Evolutionary conservation across 2,329 filamentous ascomycete genomes (phyloP).

Genomic region (Trichoderma koningiopsis): DNA sequence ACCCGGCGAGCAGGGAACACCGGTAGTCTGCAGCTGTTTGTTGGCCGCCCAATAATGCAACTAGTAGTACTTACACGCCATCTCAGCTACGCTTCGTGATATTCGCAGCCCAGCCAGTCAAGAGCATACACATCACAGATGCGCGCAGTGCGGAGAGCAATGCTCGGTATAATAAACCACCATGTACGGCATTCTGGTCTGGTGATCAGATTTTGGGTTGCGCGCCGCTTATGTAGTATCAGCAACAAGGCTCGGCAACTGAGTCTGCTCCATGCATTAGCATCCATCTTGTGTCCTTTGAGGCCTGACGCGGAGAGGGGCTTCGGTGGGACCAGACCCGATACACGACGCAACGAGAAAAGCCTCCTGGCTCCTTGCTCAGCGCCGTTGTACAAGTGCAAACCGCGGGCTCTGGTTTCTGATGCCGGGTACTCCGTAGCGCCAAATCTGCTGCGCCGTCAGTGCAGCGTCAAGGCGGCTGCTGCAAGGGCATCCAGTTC

Average conservation of each 20-base stretch:
- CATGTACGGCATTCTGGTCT: background rate
- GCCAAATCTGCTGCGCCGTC: background rate
- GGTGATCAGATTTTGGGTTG: constrained; percentile 13
- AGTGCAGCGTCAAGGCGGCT: background rate
- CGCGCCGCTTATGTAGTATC: background rate
- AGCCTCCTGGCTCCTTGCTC: constrained; percentile 2
- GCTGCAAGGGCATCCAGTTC: constrained; percentile 14
- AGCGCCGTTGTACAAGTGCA: background rate
- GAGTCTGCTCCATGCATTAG: background rate
- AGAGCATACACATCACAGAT: constrained; percentile 20
- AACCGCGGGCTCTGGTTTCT: background rate
- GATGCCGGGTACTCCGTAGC: constrained; percentile 17
- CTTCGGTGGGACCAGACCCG: background rate
- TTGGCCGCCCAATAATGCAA: background rate
- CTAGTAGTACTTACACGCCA: background rate
- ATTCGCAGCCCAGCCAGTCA: constrained; percentile 17
- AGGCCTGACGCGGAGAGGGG: constrained; percentile 6
- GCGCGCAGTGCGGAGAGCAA: background rate
- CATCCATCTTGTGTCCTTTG: background rate
- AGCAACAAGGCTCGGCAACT: background rate
- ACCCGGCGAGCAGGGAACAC: background rate
- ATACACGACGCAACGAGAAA: background rate
- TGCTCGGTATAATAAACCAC: background rate
- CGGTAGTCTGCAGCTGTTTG: background rate
- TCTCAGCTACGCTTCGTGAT: background rate